phyloP scores from a whole-genome alignment of 2,329 filamentous ascomycete species.

The Diaporthe destruens region DNA sequence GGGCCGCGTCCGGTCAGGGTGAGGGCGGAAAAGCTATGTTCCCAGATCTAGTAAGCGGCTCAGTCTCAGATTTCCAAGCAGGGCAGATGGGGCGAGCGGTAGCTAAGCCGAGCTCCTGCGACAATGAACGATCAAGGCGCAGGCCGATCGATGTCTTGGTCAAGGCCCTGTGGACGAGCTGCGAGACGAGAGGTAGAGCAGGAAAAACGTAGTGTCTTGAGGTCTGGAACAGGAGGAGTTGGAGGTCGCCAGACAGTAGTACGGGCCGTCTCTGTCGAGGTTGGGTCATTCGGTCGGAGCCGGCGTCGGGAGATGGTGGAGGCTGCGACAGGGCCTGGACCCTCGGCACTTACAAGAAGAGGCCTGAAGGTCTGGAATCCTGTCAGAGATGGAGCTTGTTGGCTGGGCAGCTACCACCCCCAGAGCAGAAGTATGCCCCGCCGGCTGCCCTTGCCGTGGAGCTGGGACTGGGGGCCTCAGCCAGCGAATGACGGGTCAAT shows the following conservation, averaged over 20 bases:
- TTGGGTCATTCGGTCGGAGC: conserved; percentile 16
- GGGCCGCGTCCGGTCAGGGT: background rate
- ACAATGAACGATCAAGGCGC: background rate
- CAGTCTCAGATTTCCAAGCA: conserved; percentile 6
- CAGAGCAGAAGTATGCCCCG: conserved; percentile 17
- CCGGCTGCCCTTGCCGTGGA: conserved; percentile 14
- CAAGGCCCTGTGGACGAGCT: background rate
- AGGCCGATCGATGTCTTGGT: background rate
- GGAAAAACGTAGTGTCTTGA: background rate
- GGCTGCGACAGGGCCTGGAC: conserved; percentile 13
- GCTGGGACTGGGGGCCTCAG: background rate
- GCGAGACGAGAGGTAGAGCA: background rate
- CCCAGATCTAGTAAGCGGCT: conserved; percentile 16
- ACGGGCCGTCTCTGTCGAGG: background rate
- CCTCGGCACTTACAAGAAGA: conserved; percentile 26
- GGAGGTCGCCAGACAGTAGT: background rate
- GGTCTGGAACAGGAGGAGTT: conserved; percentile 1
- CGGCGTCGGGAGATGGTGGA: conserved; percentile 32
- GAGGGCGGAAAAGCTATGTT: conserved; percentile 42
- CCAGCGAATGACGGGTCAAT: too few species aligned
- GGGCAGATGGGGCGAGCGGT: background rate
- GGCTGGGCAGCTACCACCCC: conserved; percentile 10
- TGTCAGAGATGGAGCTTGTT: conserved; percentile 1
- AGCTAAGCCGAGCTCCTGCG: background rate
- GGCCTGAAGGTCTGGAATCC: conserved; percentile 4